Evolutionary conservation across 176 grass and related monocot genomes (phyloP), one percentile per base, ranked within the genome.

Genomic region (Cenchrus americanus): DNA sequence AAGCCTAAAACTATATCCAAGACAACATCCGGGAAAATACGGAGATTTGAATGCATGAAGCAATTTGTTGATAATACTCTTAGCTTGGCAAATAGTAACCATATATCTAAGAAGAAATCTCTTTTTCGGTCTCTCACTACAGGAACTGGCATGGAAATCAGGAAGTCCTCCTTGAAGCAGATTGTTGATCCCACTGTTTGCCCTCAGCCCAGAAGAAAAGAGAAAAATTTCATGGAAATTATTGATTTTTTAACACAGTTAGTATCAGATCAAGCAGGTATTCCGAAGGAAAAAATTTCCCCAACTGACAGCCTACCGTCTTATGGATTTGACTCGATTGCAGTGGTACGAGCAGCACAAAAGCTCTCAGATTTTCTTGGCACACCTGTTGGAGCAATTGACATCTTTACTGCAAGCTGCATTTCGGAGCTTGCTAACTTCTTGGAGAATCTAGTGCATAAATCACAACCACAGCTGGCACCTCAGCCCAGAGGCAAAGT

Each of bases 1-100:
- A 94, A 91, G 52, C 92, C 92, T 54, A 94, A 86, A 86, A 91
- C 92, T 62, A 91, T 94, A 76, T 86, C 83, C 76, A 94, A 94
- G 78, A 94, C 92, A 77, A 91, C 92, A 81, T 94, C 92, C 11
- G 92, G 92, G 44, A 94, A 94, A 82, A 91, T 94, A 80, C 75
- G 71, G 44, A 84, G 88, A 76, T 94, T 94, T 60, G 92, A 94
- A 59, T 94, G 92, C 86, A 88, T 91, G 78, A 94, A 84, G 80
- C 86, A 94, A 57, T 91, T 94, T 77, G 84, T 88, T 68, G 88
- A 94, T 63, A 87, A 86, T 52, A 78, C 42, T 78, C 85, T 94
- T 72, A 86, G 65, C 66, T 87, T 91, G 41, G 88, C 86, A 42
- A 74, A 74, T 77, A 27, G 32, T 53, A 41, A 62, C 47, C 55